Conservation (phyloP, 2,329 filamentous ascomycete genomes). For the Diaporthe caulivora region DNA sequence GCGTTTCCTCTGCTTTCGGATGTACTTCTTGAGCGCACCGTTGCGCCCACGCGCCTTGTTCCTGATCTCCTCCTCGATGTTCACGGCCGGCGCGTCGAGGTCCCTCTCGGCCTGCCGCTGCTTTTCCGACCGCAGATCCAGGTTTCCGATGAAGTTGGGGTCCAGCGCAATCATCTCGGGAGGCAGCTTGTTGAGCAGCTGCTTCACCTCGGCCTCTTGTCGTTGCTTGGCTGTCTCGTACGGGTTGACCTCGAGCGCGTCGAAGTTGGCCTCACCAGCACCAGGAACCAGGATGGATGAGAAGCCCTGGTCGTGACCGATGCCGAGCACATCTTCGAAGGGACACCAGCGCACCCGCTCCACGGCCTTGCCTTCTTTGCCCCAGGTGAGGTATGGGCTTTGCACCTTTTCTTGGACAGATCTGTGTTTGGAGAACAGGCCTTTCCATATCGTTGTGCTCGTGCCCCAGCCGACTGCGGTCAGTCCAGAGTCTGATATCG, state of each 20-base stretch:
- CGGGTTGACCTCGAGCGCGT: constrained; percentile 92
- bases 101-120: constrained; percentile 83
- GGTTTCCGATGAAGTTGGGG: constrained; percentile 89
- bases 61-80: constrained; percentile 71
- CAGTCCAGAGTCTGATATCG: constrained; percentile 89
- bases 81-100: constrained; percentile 76
- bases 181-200: constrained; percentile 91
- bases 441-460: constrained; percentile 89
- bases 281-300: constrained; percentile 91
- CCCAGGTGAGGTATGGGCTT: constrained; percentile 93
- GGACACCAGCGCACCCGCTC: constrained; percentile 93
- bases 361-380: constrained; percentile 83
- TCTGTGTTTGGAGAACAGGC: constrained; percentile 81
- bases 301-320: constrained; percentile 88
- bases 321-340: constrained; percentile 91
- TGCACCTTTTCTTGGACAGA: constrained; percentile 83
- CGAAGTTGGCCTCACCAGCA: constrained; percentile 96
- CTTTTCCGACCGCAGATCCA: constrained; percentile 85
- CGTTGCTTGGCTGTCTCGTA: constrained; percentile 95
- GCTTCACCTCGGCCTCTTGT: constrained; percentile 91
- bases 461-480: constrained; percentile 94
- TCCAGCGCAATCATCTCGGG: constrained; percentile 98
- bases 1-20: constrained; percentile 91
- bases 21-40: constrained; percentile 85
- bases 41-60: constrained; percentile 92